A percentile compares a stretch with the other conserved stretches of the same genome.
These are phyloP conservation scores for Talaromyces thailandensis DNA, from an alignment of 495 filamentous ascomycete genomes.

Conservation along the genomic window DNA sequence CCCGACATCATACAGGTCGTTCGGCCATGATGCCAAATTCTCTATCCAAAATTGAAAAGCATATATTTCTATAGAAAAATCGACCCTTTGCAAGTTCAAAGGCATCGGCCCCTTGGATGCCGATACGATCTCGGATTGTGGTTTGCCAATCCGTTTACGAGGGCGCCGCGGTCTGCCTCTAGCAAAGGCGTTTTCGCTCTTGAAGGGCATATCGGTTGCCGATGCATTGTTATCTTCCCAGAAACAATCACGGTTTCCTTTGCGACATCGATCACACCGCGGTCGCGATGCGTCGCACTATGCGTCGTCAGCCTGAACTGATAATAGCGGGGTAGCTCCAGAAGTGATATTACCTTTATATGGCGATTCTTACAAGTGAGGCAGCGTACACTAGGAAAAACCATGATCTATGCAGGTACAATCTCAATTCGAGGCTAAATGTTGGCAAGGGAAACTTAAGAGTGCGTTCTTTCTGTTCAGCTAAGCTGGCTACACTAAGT, in stretches of 20 bases:
- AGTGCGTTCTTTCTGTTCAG: too few species aligned
- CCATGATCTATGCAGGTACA: constrained; percentile 4
- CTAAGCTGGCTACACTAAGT: neutral
- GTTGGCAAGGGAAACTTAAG: too few species aligned
- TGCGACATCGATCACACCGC: constrained; percentile 17
- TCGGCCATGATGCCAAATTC: constrained; percentile 6
- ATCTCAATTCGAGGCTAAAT: too few species aligned
- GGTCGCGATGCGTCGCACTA: constrained; percentile 18
- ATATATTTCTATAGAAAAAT: constrained; percentile 7
- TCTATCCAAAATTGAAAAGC: constrained; percentile 9
- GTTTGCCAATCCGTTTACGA: neutral
- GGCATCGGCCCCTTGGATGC: neutral
- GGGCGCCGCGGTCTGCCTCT: constrained; percentile 20
- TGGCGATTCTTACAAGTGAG: constrained; percentile 9
- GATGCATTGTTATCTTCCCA: constrained; percentile 13
- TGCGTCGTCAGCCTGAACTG: neutral
- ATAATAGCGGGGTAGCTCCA: neutral
- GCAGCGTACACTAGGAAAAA: constrained; percentile 10
- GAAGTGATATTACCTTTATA: constrained; percentile 6
- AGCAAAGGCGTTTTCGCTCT: constrained; percentile 24
- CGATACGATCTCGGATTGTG: neutral
- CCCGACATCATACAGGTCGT: constrained; percentile 12
- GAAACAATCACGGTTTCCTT: constrained; percentile 16
- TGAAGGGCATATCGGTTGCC: constrained; percentile 15
- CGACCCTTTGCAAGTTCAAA: neutral